Evolutionary conservation across 2,329 filamentous ascomycete species (phyloP).

Genomic region (Clonostachys byssicola): DNA sequence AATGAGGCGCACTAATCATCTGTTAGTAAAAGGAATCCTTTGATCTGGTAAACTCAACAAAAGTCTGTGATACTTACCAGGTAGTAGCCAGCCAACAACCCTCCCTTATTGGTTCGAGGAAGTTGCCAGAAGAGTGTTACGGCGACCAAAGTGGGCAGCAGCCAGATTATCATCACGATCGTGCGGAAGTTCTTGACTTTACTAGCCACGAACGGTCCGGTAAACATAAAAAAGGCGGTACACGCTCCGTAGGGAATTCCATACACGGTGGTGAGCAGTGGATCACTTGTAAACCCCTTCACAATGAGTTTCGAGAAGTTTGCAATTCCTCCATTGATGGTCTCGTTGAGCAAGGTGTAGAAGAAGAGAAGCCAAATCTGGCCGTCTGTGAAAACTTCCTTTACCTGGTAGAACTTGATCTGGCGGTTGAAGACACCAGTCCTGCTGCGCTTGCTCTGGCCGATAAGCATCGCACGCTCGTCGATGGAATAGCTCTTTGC

Average conservation of each 20-base stretch:
- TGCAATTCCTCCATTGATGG: conserved; percentile 17
- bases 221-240: conserved; percentile 6
- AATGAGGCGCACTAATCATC: conserved; percentile 19
- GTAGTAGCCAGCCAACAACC: conserved; percentile 11
- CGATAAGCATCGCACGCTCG: conserved; percentile 39
- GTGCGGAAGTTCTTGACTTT: conserved; percentile 8
- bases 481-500: conserved; percentile 2
- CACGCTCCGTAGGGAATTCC: conserved; percentile 17
- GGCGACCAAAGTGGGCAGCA: conserved; percentile 3
- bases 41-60: neutral
- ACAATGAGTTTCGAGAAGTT: conserved; percentile 16
- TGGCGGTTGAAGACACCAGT: conserved; percentile 28
- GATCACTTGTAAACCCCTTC: conserved; percentile 20
- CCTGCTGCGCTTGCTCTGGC: conserved; percentile 47
- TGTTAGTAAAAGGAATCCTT: neutral
- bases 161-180: conserved; percentile 5
- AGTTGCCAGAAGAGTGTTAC: conserved; percentile 4
- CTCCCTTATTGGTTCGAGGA: conserved; percentile 10
- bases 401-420: conserved; percentile 30
- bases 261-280: conserved; percentile 33
- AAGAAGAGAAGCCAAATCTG: conserved; percentile 34
- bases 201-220: conserved; percentile 2
- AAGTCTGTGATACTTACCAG: conserved; percentile 9
- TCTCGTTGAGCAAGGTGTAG: conserved; percentile 13
- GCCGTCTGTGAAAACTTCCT: conserved; percentile 27